Percentiles rank a stretch among this genome's conserved stretches.
phyloP scores from a whole-genome alignment of 139 green algal species.

The Gonium pectorale region DNA sequence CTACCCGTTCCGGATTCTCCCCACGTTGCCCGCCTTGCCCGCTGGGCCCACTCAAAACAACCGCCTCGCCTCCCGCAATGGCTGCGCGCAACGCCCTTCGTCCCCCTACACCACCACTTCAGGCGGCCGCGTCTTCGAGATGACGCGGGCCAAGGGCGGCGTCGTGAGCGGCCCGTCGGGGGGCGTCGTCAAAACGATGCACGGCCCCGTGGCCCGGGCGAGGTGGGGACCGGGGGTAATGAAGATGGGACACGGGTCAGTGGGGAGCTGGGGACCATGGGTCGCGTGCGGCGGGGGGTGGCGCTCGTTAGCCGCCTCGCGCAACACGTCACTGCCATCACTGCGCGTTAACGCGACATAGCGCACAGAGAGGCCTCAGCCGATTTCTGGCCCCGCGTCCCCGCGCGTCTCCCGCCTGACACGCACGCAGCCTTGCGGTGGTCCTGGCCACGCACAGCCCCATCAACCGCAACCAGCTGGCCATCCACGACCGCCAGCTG shows the following conservation, averaged over 20 bases:
- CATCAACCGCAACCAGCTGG: conserved; percentile 48
- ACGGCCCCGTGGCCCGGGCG: not conserved
- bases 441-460: conserved; percentile 39
- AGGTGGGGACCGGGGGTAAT: not conserved
- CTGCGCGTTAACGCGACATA: too few relatives aligned
- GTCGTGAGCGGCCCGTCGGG: conserved; percentile 4
- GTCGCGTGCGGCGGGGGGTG: too few relatives aligned
- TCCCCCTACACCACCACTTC: not conserved
- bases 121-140: conserved; percentile 36
- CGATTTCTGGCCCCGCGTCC: too few relatives aligned
- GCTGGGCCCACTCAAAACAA: too few relatives aligned
- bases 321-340: too few relatives aligned
- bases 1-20: too few relatives aligned
- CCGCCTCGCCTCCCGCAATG: not conserved
- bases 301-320: too few relatives aligned
- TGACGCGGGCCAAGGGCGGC: conserved; percentile 27
- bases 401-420: too few relatives aligned
- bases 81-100: not conserved
- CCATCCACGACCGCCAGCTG: conserved; percentile 41
- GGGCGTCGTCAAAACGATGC: conserved; percentile 21
- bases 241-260: not conserved
- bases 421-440: conserved; percentile 24
- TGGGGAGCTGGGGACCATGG: too few relatives aligned
- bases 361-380: too few relatives aligned
- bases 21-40: too few relatives aligned